Evolutionary conservation across 768 basidiomycete species (phyloP).

Genomic region (Mrakia gelida): DNA sequence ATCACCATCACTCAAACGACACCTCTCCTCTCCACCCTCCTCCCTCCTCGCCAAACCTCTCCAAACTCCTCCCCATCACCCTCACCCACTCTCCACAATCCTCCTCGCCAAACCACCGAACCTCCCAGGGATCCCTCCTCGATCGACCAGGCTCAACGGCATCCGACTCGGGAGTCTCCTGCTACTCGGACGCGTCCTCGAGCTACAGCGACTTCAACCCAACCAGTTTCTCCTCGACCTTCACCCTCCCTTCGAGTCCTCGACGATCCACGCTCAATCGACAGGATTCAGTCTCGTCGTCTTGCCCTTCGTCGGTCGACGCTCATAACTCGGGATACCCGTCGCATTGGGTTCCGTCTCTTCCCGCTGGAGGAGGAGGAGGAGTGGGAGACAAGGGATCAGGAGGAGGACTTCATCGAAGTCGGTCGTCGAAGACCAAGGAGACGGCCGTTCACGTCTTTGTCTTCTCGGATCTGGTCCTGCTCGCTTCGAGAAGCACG

Average conservation of each 20-base stretch:
- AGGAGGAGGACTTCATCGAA: too few species aligned
- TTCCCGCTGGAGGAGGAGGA: background rate
- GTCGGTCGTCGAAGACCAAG: conserved; percentile 9
- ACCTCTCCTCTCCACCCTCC: background rate
- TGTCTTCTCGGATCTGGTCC: conserved; percentile 65
- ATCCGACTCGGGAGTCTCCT: conserved; percentile 14
- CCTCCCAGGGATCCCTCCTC: background rate
- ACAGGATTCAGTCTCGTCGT: background rate
- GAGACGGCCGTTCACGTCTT: conserved; percentile 46
- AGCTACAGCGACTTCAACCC: background rate
- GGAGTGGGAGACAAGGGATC: too few species aligned
- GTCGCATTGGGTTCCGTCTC: background rate
- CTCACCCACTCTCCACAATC: background rate
- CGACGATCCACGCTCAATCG: background rate
- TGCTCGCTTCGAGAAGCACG: conserved; percentile 52
- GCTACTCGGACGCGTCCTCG: conserved; percentile 1
- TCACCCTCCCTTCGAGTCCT: background rate
- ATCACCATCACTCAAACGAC: background rate
- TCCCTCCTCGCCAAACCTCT: too few species aligned
- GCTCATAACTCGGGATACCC: conserved; percentile 3
- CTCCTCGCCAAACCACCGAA: background rate
- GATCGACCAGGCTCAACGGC: conserved; percentile 28
- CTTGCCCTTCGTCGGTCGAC: background rate
- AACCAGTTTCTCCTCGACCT: background rate
- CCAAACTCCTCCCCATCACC: too few species aligned